Conservation (phyloP, 495 filamentous ascomycete species). For the Aspergillus carlsbadensis region DNA sequence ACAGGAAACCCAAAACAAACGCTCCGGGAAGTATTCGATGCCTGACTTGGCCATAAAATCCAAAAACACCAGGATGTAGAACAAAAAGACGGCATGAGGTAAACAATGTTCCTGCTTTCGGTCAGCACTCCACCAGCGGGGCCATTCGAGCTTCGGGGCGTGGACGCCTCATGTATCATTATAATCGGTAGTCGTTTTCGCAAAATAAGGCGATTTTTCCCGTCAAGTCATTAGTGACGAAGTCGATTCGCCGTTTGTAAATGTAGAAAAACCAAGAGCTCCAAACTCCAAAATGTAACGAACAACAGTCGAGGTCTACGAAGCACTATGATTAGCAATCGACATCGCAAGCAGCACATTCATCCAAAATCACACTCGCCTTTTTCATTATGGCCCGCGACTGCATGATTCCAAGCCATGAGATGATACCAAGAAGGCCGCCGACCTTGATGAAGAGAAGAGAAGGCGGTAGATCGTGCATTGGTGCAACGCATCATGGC, state of each 20-base stretch:
- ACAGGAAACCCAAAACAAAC: not conserved
- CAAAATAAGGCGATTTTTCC: constrained; percentile 14
- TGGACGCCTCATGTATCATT: constrained; percentile 13
- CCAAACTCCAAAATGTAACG: constrained; percentile 18
- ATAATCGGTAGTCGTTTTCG: constrained; percentile 14
- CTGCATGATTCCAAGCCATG: not conserved
- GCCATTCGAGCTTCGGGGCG: constrained; percentile 13
- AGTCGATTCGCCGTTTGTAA: constrained; percentile 2
- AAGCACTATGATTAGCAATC: no score
- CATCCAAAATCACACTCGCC: no score
- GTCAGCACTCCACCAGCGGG: constrained; percentile 2
- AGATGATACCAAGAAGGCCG: no score
- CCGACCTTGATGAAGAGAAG: no score
- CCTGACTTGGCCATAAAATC: not conserved
- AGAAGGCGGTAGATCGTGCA: not conserved
- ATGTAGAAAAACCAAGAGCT: constrained; percentile 14
- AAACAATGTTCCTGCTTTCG: not conserved
- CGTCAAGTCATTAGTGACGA: constrained; percentile 24
- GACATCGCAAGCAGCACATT: no score
- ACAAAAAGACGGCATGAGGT: not conserved
- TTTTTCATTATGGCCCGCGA: no score
- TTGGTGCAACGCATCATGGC: constrained; percentile 7
- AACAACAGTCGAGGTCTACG: not conserved
- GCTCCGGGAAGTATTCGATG: not conserved
- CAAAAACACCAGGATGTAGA: not conserved